Base-by-base conservation (phyloP, 2,329 filamentous ascomycete species). In the Clonostachys byssicola region DNA sequence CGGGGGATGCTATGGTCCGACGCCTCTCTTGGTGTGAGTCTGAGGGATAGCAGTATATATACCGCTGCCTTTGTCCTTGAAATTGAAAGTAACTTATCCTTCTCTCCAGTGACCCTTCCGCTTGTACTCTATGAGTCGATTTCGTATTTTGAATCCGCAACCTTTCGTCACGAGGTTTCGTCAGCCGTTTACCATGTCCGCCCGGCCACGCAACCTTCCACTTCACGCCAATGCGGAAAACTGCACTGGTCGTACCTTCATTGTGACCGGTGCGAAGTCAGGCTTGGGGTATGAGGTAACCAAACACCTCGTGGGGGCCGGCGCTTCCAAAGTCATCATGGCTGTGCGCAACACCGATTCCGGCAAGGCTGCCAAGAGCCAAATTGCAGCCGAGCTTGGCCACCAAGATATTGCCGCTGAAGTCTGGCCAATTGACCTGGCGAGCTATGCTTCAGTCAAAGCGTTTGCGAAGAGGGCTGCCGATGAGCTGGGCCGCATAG, bases 381-480 rank as follows among this genome's bases (percentile, higher is more conserved):
- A 63, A 38, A 68, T 77, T 41, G 59, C 60, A 33, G 47, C 49
- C 1, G 55, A 59, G 17, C 60, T 62, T 12, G 52, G 41, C 20
- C 44, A 48, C 43, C 49, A 18, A 20, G 49, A 30, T 38, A 58
- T 47, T n/a, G 56, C 48, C 4, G 58, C 77, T 34, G 63, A 78
- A 40, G 73, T 79, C 12, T 81, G 75, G 75, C 46, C 63, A 12
- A 54, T 81, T 5, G 77, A 81, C 53, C 66, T 80, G 52, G 55
- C 53, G 13, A 70, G 63, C 16, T 76, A 74, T 52, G 65, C 67
- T 5, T 74, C 68, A 34, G 67, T 80, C 36, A 58, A 63, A 44
- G 59, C 56, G 2, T 80, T 83, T 49, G 68, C 63, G 3, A 54
- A 46, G 2, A 63, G 66, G 4, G 56, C 66, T 3, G 53, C 62